Evolutionary conservation across 352 stramenopile species (phyloP).

Genomic region (Aphanomyces astaci): DNA sequence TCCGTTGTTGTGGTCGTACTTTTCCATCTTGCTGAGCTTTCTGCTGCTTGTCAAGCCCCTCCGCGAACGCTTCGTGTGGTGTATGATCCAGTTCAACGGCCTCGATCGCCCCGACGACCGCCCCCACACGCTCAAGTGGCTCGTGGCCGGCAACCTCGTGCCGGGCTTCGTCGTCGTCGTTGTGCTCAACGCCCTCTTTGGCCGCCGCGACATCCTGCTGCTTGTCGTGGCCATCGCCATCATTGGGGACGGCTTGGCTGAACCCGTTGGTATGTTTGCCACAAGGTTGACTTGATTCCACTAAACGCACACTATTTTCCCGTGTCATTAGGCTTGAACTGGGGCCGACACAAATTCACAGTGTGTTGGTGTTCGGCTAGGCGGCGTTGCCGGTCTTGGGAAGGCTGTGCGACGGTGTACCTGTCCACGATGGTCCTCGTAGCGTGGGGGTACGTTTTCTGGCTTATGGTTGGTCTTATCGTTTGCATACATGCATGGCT

Average conservation of each 20-base stretch:
- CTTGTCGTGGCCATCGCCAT: conserved; percentile 41
- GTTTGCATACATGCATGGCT: not conserved
- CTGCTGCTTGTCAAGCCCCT: conserved; percentile 77
- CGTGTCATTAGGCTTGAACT: conserved; percentile 52
- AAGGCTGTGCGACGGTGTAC: conserved; percentile 66
- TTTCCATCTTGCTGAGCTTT: conserved; percentile 68
- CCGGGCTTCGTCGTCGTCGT: conserved; percentile 26
- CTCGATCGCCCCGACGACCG: conserved; percentile 74
- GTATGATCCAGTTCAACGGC: conserved; percentile 86
- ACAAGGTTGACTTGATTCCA: not conserved
- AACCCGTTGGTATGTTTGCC: conserved; percentile 38
- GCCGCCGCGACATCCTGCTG: conserved; percentile 29
- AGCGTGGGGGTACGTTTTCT: conserved; percentile 43
- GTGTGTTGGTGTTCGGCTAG: conserved; percentile 57
- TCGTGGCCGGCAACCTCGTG: conserved; percentile 32
- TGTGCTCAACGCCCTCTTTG: not conserved
- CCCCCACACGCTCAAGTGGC: conserved; percentile 78
- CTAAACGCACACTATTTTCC: too few relatives aligned
- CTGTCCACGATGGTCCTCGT: conserved; percentile 60
- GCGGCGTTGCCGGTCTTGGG: conserved; percentile 70
- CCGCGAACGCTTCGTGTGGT: conserved; percentile 68
- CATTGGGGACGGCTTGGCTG: conserved; percentile 60
- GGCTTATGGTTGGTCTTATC: not conserved
- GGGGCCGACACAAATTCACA: conserved; percentile 75
- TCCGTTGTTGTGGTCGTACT: conserved; percentile 69